Base-by-base conservation (phyloP, 1,284 basidiomycete species). In the Pseudozyma flocculosa region DNA sequence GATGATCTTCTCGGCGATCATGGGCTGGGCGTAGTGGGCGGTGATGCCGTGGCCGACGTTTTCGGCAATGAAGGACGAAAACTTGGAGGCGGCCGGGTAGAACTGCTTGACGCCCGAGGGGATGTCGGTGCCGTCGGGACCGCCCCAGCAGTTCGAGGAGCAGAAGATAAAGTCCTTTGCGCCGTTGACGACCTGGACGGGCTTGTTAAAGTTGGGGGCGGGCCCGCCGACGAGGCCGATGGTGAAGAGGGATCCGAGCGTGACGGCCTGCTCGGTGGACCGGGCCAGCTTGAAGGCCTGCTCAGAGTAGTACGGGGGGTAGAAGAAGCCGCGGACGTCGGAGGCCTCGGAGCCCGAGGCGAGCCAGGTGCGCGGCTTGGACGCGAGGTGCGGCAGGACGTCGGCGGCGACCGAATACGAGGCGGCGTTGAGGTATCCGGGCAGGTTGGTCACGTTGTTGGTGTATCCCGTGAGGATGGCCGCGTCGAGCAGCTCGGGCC, bases 111-210 rank as follows among this genome's bases (percentile, higher is more conserved):
- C 59, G 2, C 50, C 52, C 0, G 30, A 37, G 14, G 54, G 48
- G 37, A 54, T 48, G 18, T 54, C 56, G 18, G 40, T 47, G 8
- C 61, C 60, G 22, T 61, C 43, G 19, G 60, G 64, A 21, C 70
- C 72, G 26, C 68, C 56, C 41, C 52, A 54, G 43, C 72, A 79
- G 61, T 79, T 70, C 24, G 66, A 61, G 3, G 61, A 61, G 63
- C 76, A 68, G 34, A 68, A 70, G 43, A 59, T 76, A 58, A 79
- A 70, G 47, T 81, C 80, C 42, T 77, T 68, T 21, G 76, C 72
- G 30, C 80, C 80, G 15, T 79, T 79, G 8, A 81, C 70, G 45
- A 81, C 76, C n/a, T 77, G 69, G 2, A 79, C 70, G 8, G 79
- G 79, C 9, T 72, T 62, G 18, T 67, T 78, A 48, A 72, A 80